Base-by-base conservation (phyloP, 2,329 filamentous ascomycete species). In the Dactylellina drechsleri region DNA sequence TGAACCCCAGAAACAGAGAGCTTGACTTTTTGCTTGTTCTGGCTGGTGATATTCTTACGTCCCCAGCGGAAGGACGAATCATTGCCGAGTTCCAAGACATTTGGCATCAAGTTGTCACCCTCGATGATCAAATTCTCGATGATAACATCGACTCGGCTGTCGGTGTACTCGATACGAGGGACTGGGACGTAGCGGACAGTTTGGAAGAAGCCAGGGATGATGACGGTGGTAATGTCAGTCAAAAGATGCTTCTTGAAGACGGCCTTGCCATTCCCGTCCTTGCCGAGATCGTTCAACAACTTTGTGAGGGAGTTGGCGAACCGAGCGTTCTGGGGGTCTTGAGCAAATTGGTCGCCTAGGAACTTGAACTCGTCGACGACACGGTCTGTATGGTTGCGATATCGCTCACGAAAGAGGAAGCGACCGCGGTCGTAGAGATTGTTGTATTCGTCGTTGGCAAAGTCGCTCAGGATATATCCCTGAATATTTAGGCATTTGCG, bases 51-150 rank as follows among this genome's bases (percentile, higher is more conserved):
- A 81, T 90, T 90, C 89, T 96, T 97, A 81, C 95, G 92, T 43
- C 94, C 95, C 89, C 91, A 97, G 78, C 92, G 90, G 87, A 93
- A 92, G 85, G 95, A 96, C 85, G 98, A 95, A 84, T 98, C 93
- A 81, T 89, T 95, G 72, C 89, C 88, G 76, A 98, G 86, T 82
- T 99, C 94, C 45, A 96, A 83, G 4, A 94, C 86, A 79, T 99
- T 99, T 77, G 95, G 95, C 83, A 93, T 92, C 79, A 99, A 89
- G 83, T 99, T 99, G 85, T 98, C 93, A 78, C 92, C 93, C 84
- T 99, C 95, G 61, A 99, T 87, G 53, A 97, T 91, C 10, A 99
- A 85, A 82, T 99, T 99, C 85, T 99, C 95, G 52, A 99, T 87
- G 57, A 98, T 87, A 57, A 90, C 90, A 82, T 99, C 95, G 60